Conservation (phyloP, 345 rosid genomes). For the Pugionium dolabratum region DNA sequence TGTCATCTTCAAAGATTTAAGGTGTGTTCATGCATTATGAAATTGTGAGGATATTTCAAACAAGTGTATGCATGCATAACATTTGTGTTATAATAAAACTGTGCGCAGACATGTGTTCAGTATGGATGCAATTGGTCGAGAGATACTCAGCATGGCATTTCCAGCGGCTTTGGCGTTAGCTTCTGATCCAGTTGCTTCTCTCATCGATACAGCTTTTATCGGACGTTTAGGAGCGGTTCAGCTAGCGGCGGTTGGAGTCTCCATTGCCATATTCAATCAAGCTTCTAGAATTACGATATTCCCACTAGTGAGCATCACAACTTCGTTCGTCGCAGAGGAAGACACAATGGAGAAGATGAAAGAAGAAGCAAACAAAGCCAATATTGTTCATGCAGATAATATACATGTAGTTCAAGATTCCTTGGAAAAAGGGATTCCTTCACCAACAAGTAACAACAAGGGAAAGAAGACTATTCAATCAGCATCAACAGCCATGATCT, state of each 20-base stretch:
- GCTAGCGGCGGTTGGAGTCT: conserved; percentile 94
- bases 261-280: conserved; percentile 95
- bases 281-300: conserved; percentile 84
- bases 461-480: conserved; percentile 64
- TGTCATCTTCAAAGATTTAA: conserved; percentile 74
- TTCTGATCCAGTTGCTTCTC: conserved; percentile 89
- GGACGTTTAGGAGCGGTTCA: conserved; percentile 87
- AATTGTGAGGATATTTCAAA: background rate
- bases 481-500: conserved; percentile 87
- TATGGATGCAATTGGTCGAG: conserved; percentile 71
- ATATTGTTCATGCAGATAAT: conserved; percentile 36
- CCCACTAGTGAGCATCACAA: conserved; percentile 86
- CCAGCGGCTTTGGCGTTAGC: conserved; percentile 96
- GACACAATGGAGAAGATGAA: conserved; percentile 58
- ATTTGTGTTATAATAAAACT: background rate
- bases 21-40: conserved; percentile 38
- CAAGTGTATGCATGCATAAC: too few relatives aligned
- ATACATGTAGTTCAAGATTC: conserved; percentile 31
- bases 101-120: conserved; percentile 63
- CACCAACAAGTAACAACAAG: conserved; percentile 31
- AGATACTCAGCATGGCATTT: conserved; percentile 76
- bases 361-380: conserved; percentile 32
- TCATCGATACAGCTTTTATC: conserved; percentile 86
- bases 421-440: conserved; percentile 38
- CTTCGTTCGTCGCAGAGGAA: conserved; percentile 97